Percentiles rank a stretch among this genome's conserved stretches.
These are phyloP conservation scores for Sclerotinia borealis DNA, from an alignment of 2,329 filamentous ascomycete genomes.

Conservation along the genomic window DNA sequence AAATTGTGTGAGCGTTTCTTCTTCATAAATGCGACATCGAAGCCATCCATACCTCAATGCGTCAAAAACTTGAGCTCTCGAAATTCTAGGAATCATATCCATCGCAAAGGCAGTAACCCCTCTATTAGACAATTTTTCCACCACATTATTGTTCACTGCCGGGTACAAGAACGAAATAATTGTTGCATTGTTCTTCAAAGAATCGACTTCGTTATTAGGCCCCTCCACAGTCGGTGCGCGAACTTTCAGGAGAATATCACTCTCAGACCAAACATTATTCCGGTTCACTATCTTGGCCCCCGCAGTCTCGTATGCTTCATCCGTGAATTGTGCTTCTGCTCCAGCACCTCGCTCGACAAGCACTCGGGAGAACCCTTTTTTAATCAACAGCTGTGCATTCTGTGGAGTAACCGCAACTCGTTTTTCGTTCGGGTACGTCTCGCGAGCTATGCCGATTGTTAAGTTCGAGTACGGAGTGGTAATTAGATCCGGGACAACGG, in stretches of 20 bases:
- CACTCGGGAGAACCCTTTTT: constrained; percentile 76
- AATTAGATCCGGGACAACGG: constrained; percentile 1
- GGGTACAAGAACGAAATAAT: constrained; percentile 82
- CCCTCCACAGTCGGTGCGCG: constrained; percentile 60
- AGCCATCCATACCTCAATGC: constrained; percentile 47
- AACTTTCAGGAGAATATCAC: constrained; percentile 80
- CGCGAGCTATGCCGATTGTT: constrained; percentile 71
- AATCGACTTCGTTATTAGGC: constrained; percentile 58
- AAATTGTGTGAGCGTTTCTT: constrained; percentile 10
- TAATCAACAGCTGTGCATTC: constrained; percentile 74
- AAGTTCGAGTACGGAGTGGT: constrained; percentile 59
- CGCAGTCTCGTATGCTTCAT: constrained; percentile 69
- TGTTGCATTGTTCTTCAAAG: constrained; percentile 63
- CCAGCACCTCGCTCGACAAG: constrained; percentile 80
- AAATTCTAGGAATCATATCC: constrained; percentile 89
- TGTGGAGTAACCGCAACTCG: constrained; percentile 80
- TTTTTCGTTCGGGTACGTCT: constrained; percentile 72
- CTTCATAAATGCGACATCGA: neutral
- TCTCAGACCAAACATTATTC: constrained; percentile 63
- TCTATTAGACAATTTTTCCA: constrained; percentile 64
- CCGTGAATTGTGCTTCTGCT: constrained; percentile 66
- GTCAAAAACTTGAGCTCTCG: constrained; percentile 81
- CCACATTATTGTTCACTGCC: constrained; percentile 68
- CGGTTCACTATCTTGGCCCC: constrained; percentile 71
- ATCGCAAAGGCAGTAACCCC: constrained; percentile 79